Evolutionary conservation across 441 rosid genomes (phyloP), one percentile per base, ranked within the genome.

Genomic region (Pelargonium australe): DNA sequence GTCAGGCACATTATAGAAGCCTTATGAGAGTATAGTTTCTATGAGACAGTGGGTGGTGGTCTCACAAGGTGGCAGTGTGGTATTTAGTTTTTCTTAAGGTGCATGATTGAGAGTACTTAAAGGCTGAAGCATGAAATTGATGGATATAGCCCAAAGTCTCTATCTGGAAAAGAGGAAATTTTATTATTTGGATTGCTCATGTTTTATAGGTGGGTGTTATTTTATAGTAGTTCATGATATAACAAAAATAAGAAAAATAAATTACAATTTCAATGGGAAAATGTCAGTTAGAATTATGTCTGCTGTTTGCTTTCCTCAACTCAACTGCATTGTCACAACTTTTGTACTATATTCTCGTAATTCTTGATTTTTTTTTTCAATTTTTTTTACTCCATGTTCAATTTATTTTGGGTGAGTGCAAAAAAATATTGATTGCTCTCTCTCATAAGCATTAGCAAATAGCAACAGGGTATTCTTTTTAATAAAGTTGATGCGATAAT

Each of bases 401-500:
- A 8, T 45, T 16, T 28, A 66, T 67, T 66, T 60, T 9, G 20
- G 47, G 25, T 20, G 25, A 58, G 63, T 20, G 28, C 11, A 58
- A 19, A 11, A 58, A 9, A 12, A 20, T 58, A 17, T 17, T 2
- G 31, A 28, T 58, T 58, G 37, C 5, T 28, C 12, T 28, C 8
- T 44, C 49, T 44, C 9, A 19, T 19, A 16, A 57, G 7, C 17
- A 2, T 19, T 17, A 65, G 20, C 49, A 43, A n/a, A 20, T 20
- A 20, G 23, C 23, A 20, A 20, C 45, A 25, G n/a, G 58, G 4
- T 19, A 14, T 67, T 68, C 20, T 41, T 0, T 57, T 57, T 3
- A 49, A 66, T 41, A 43, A 73, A 66, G 37, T 71, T 72, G 70
- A 73, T 55, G 37, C 62, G 31, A 17, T 34, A 25, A 14, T 70